Evolutionary conservation across 495 filamentous ascomycete genomes (phyloP), one percentile per base, ranked within the genome.

Genomic region (Paragyromitra xinjiangensis): DNA sequence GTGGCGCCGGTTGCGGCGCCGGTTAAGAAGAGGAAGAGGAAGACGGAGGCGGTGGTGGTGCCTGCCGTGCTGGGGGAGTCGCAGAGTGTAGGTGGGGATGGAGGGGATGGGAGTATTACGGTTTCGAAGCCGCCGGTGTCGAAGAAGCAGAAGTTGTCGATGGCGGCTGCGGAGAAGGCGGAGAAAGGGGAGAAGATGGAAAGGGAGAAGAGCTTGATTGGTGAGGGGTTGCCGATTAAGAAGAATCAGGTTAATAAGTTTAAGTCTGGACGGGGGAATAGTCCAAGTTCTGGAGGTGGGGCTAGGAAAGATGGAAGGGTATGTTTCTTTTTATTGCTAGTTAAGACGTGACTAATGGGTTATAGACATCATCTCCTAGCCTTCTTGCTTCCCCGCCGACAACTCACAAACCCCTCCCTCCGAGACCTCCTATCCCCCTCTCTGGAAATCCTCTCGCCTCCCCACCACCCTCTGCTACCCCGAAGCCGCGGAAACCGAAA

Each of bases 21-120:
- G 9, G 64, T 67, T 50, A 82, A 82, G 50, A 82, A 82, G 63
- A 77, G 81, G 37, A 82, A 82, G 22, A 67, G 80, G 39, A 82
- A 82, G 55, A 53, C 69, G 14, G 81, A 82, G 14, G 40, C 50
- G 16, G 51, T 62, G 7, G 63, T 69, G 1, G 44, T 64, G 8
- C 19, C 37, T 29, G 66, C 39, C 9, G 62, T 50, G n/a, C 37
- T 40, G 16, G 55, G 44, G 19, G 40, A 42, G 40, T 44, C 22
- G 6, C 65, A 16, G 16, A 11, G 48, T 24, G 34, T 22, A 12
- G 58, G 37, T 11, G 56, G 64, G 14, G 70, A 77, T 1, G 64
- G 45, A 0, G 69, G 59, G 1, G 66, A 65, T 22, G 65, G 11
- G 1, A 51, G 44, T 11, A 71, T 78, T n/a, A 71, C 65, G 11